These are phyloP conservation scores for Aspergillus caelatus DNA, from an alignment of 2,329 filamentous ascomycete species.

Conservation along the genomic window DNA sequence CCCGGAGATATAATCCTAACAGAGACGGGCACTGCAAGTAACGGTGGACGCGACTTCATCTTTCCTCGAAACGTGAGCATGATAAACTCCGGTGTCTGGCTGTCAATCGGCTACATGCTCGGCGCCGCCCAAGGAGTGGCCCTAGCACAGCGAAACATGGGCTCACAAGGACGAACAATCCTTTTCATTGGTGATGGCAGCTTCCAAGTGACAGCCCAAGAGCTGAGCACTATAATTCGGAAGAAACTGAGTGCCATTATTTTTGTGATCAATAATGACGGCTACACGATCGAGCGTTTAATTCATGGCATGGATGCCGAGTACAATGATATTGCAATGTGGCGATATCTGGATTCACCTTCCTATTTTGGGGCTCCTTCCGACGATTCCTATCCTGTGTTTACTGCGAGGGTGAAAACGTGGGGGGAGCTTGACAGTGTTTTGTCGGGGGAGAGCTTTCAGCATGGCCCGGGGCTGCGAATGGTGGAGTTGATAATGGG, in stretches of 20 bases:
- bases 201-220: conserved; percentile 68
- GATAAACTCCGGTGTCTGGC: conserved; percentile 59
- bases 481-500: neutral
- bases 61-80: conserved; percentile 53
- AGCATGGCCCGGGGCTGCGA: neutral
- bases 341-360: conserved; percentile 26
- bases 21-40: conserved; percentile 61
- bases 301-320: conserved; percentile 10
- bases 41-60: conserved; percentile 55
- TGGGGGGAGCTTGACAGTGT: neutral
- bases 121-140: conserved; percentile 59
- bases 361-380: neutral
- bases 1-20: conserved; percentile 59
- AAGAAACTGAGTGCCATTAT: conserved; percentile 45
- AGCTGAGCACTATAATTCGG: conserved; percentile 65
- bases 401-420: neutral
- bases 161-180: conserved; percentile 47
- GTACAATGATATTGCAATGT: conserved; percentile 33
- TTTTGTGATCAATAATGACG: conserved; percentile 14
- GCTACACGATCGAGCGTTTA: conserved; percentile 13
- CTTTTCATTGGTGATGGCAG: conserved; percentile 66
- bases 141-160: conserved; percentile 49
- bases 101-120: conserved; percentile 64
- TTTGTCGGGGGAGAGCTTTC: neutral
- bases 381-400: neutral